Evolutionary conservation across 2,329 filamentous ascomycete species (phyloP).

Genomic region (Colletotrichum costaricense): DNA sequence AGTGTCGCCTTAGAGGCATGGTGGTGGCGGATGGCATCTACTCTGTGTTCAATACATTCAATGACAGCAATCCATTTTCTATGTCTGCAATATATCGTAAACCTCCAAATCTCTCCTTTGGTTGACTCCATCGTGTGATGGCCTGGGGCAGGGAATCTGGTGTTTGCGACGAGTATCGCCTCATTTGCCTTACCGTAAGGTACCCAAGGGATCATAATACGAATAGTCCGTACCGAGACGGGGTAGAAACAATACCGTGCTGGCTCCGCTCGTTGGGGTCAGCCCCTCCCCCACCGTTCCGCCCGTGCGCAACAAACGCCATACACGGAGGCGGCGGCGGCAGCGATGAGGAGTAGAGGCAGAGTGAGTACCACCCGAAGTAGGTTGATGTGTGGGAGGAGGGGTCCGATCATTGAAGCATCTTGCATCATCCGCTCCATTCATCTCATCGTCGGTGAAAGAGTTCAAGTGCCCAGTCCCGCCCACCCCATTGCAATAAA

Average conservation of each 20-base stretch:
- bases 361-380: neutral
- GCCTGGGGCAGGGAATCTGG: neutral
- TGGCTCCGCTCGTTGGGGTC: slow-evolving; percentile 2
- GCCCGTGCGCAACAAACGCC: slow-evolving; percentile 14
- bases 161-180: neutral
- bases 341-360: neutral
- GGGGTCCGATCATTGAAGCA: slow-evolving; percentile 10
- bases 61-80: neutral
- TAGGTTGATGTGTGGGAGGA: neutral
- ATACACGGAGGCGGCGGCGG: neutral
- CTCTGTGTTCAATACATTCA: neutral
- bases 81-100: neutral
- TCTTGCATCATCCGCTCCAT: slow-evolving; percentile 1
- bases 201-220: too few species aligned
- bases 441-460: neutral
- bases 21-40: neutral
- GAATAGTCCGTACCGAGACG: neutral
- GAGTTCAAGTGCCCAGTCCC: neutral
- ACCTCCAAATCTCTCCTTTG: neutral
- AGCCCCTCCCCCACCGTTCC: slow-evolving; percentile 35
- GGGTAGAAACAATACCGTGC: neutral
- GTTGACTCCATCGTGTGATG: neutral
- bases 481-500: slow-evolving; percentile 4
- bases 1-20: neutral
- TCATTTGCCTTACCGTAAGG: neutral